Percentiles rank a stretch among this genome's conserved stretches.
phyloP scores from a whole-genome alignment of 305 asterid species.

The Solanum aculeatissimum region DNA sequence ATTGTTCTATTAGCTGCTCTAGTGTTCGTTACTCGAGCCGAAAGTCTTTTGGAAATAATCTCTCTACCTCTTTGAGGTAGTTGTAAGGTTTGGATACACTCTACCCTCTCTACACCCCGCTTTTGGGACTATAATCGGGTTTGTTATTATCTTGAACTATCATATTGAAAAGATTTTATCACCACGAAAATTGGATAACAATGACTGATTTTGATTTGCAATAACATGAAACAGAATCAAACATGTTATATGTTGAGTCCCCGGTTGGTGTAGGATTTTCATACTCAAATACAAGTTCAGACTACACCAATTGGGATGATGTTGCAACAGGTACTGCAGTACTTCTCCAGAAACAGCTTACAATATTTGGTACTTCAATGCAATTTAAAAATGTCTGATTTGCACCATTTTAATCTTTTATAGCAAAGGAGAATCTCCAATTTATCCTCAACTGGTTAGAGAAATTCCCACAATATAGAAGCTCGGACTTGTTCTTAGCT shows the following conservation, averaged over 20 bases:
- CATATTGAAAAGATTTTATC: neutral
- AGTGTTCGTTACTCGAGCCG: neutral
- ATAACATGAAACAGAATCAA: slow-evolving; percentile 6
- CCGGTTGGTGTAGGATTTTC: slow-evolving; percentile 23
- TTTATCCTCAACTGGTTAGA: slow-evolving; percentile 54
- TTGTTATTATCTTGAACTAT: neutral
- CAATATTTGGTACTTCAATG: neutral
- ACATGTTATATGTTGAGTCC: slow-evolving; percentile 16
- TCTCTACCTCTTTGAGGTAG: neutral
- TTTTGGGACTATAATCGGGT: neutral
- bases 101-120: fast-evolving
- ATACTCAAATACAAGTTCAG: slow-evolving; percentile 16
- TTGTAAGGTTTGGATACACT: neutral
- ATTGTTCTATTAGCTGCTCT: neutral
- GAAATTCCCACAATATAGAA: slow-evolving; percentile 38
- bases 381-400: neutral
- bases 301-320: slow-evolving; percentile 7
- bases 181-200: neutral
- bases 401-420: neutral
- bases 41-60: neutral
- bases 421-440: slow-evolving; percentile 57
- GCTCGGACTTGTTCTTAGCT: slow-evolving; percentile 39
- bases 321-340: neutral
- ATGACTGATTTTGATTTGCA: neutral
- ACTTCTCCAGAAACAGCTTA: neutral